phyloP scores from a whole-genome alignment of 805 yeast genomes.

The Ogataea henricii region DNA sequence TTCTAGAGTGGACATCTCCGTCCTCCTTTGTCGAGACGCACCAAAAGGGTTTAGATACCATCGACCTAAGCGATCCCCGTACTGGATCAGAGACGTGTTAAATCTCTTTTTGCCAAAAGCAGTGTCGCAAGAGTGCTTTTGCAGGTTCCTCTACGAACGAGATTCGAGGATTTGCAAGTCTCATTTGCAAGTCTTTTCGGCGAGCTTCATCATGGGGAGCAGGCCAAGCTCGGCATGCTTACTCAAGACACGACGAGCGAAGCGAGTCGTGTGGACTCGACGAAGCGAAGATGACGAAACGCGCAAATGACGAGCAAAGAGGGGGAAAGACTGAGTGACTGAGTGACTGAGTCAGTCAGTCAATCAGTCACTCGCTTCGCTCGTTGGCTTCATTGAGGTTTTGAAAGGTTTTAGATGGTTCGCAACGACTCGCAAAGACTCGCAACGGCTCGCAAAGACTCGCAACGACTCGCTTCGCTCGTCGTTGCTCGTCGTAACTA shows the following conservation, averaged over 20 bases:
- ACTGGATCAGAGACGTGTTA: slow-evolving; percentile 65
- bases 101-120: slow-evolving; percentile 41
- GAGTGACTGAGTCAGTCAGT: too few species aligned
- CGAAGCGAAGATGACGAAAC: too few species aligned
- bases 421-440: neutral
- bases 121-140: slow-evolving; percentile 52
- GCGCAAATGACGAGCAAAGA: too few species aligned
- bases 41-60: slow-evolving; percentile 47
- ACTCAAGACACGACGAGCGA: too few species aligned
- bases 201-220: too few species aligned
- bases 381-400: too few species aligned
- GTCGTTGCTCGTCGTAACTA: neutral
- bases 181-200: too few species aligned
- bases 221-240: too few species aligned
- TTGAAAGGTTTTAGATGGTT: too few species aligned
- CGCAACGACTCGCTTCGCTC: neutral
- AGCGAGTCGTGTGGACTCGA: too few species aligned
- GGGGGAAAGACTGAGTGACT: too few species aligned
- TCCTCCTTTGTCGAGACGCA: slow-evolving; percentile 26
- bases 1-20: slow-evolving; percentile 80
- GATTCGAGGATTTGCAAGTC: slow-evolving; percentile 65
- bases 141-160: slow-evolving; percentile 74
- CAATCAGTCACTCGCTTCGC: too few species aligned
- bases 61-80: slow-evolving; percentile 89
- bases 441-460: neutral